These are phyloP conservation scores for Rubroshorea leprosula DNA, from an alignment of 345 rosid genomes.

Conservation along the genomic window DNA sequence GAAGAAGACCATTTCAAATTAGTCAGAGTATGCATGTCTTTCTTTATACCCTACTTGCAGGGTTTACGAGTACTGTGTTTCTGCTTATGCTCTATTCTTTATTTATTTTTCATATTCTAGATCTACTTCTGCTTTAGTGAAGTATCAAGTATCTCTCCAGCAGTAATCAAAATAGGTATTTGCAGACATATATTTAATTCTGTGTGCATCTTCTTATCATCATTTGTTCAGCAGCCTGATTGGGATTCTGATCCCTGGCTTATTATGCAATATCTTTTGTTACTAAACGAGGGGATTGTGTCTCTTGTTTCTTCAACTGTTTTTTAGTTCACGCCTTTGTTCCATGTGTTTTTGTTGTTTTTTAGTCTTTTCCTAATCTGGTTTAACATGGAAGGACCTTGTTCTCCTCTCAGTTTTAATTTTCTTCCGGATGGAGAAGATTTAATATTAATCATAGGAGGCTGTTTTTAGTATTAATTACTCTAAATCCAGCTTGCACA, in stretches of 20 bases:
- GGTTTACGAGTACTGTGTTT: neutral
- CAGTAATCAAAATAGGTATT: neutral
- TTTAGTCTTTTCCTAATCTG: neutral
- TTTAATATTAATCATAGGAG: too few relatives aligned
- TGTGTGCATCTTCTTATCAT: slow-evolving; percentile 8
- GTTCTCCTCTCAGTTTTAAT: too few relatives aligned
- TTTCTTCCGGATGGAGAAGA: too few relatives aligned
- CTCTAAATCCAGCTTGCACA: too few relatives aligned
- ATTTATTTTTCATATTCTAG: neutral
- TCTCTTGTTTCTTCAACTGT: neutral
- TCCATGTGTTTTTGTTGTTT: neutral
- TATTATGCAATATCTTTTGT: neutral
- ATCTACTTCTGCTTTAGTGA: slow-evolving; percentile 4
- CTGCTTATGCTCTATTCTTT: slow-evolving; percentile 3
- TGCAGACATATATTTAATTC: neutral
- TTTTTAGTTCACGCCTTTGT: neutral
- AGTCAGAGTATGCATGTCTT: neutral
- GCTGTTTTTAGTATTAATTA: too few relatives aligned
- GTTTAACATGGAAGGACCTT: neutral
- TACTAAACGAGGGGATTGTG: neutral
- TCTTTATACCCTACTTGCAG: neutral
- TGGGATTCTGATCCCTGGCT: neutral
- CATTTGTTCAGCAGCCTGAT: slow-evolving; percentile 3
- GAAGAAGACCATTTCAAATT: slow-evolving; percentile 17
- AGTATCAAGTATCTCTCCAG: neutral